Base-by-base conservation (phyloP, 768 basidiomycete genomes). In the Trametopsis cervina region DNA sequence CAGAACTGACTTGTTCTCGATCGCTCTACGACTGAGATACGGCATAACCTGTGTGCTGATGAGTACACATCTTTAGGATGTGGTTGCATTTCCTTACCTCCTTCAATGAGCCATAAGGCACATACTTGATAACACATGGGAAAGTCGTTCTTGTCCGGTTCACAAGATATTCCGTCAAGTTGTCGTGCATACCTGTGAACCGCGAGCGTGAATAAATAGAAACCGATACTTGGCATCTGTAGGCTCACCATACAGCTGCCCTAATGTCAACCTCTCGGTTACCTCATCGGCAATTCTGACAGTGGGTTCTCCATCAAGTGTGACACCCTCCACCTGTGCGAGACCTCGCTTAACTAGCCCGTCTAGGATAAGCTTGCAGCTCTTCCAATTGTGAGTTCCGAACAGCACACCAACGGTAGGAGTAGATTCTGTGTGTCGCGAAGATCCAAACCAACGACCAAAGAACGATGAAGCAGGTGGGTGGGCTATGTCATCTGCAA, bases 1-100 rank as follows among this genome's bases (percentile, higher is more conserved):
- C 22, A 97, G 76, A 2, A 96, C 74, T 0, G 84, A 83, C 65
- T 91, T 94, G 70, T 97, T 96, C 79, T 96, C 93, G 39, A 92
- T 82, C 0, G 92, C 93, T 13, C 94, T 74, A 25, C 92, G 76
- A 35, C 84, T 76, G 7, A 96, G 76, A 63, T 95, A 97, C 0
- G 94, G 92, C 81, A 96, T 84, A 9, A 91, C 86, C 81, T 86
- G 44, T 51, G 47, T n/a, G n/a, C n/a, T n/a, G n/a, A n/a, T n/a
- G n/a, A n/a, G n/a, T n/a, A n/a, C n/a, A 23, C 35, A 44, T 26
- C 48, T 25, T 17, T 63, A 46, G 53, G 61, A 52, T 24, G 17
- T 56, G 42, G n/a, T n/a, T n/a, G n/a, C n/a, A n/a, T n/a, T n/a
- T n/a, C 20, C 57, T 42, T 33, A 81, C 85, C 57, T 89, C 85